Evolutionary conservation across 1,284 basidiomycete genomes (phyloP).

Genomic region (Cryptococcus sp.): DNA sequence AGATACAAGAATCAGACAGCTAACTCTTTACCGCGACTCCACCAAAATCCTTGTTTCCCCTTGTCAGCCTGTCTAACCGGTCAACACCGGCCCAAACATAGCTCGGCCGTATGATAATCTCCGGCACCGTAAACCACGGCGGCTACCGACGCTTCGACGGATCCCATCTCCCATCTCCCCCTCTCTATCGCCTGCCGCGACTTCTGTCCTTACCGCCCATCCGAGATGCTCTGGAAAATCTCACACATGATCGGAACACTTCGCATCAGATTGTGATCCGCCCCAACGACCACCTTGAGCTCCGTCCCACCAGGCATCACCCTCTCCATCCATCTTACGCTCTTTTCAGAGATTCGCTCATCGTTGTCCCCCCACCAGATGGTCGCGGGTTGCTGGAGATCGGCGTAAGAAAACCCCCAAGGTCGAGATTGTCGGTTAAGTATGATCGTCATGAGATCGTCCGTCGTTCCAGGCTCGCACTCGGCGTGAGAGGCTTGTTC

Average conservation of each 20-base stretch:
- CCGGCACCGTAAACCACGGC: too few relatives aligned
- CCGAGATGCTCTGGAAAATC: constrained; percentile 61
- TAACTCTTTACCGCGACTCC: too few relatives aligned
- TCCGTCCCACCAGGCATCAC: constrained; percentile 60
- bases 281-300: constrained; percentile 76
- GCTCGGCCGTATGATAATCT: too few relatives aligned
- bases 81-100: too few relatives aligned
- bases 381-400: constrained; percentile 70
- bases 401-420: constrained; percentile 50
- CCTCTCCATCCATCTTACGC: constrained; percentile 83
- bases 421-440: constrained; percentile 62
- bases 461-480: constrained; percentile 80
- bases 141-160: too few relatives aligned
- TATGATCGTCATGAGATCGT: constrained; percentile 77
- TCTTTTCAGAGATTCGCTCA: constrained; percentile 83
- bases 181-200: too few relatives aligned
- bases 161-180: too few relatives aligned
- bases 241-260: constrained; percentile 79
- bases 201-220: constrained; percentile 21
- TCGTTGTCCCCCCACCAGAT: constrained; percentile 93
- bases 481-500: constrained; percentile 92
- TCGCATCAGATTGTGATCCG: constrained; percentile 90
- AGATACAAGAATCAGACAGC: too few relatives aligned
- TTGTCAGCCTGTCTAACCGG: too few relatives aligned
- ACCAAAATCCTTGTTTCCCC: too few relatives aligned